Percentiles rank a stretch among this genome's conserved stretches.
Evolutionary conservation across 1,284 basidiomycete species (phyloP).

Genomic region (Gastroboletus turbinatus): DNA sequence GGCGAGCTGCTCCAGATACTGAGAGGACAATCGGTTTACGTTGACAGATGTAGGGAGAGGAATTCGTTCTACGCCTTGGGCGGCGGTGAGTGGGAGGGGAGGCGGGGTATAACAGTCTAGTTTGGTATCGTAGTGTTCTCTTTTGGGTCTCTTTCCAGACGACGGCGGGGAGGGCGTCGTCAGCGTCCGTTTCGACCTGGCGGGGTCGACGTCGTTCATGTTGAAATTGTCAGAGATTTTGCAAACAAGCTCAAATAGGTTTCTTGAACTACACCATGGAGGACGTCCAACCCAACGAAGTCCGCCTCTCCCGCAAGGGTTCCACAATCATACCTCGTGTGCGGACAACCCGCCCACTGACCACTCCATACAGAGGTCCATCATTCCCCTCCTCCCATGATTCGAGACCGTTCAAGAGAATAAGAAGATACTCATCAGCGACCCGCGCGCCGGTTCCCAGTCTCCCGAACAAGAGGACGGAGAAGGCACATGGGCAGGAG

Average conservation of each 20-base stretch:
- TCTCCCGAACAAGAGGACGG: neutral
- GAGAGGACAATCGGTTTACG: constrained; percentile 8
- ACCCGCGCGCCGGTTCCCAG: neutral
- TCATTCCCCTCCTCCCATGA: neutral
- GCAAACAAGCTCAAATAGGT: constrained; percentile 28
- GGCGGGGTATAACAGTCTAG: constrained; percentile 2
- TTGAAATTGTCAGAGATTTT: neutral
- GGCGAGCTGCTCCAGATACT: constrained; percentile 16
- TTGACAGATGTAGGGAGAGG: constrained; percentile 12
- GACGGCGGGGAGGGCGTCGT: constrained; percentile 3
- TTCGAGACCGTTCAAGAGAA: constrained; percentile 1
- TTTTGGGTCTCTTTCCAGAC: constrained; percentile 24
- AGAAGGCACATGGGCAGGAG: neutral
- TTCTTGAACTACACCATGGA: constrained; percentile 25
- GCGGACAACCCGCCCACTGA: neutral
- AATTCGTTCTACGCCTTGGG: constrained; percentile 33
- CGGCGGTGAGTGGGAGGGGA: constrained; percentile 23
- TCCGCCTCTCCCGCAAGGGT: constrained; percentile 39
- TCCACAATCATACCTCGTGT: constrained; percentile 34
- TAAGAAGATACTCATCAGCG: neutral
- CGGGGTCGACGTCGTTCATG: constrained; percentile 14
- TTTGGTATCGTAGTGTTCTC: constrained; percentile 13
- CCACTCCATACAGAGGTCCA: neutral
- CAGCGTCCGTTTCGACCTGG: constrained; percentile 15
- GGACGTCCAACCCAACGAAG: constrained; percentile 46